Evolutionary conservation across 306 rosid genomes (phyloP), one percentile per base, ranked within the genome.

Genomic region (Malus sieversii): DNA sequence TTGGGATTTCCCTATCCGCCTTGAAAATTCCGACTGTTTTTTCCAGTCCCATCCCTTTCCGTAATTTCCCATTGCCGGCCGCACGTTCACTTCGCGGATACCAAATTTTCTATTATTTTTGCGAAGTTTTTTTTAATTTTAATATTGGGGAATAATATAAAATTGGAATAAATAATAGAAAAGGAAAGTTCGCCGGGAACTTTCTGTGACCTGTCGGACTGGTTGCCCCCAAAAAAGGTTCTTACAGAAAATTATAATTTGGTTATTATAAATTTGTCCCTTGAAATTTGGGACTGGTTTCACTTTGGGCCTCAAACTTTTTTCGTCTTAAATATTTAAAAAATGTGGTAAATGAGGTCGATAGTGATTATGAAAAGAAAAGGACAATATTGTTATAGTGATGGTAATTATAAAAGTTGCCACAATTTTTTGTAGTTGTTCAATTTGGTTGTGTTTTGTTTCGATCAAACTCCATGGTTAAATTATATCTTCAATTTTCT

Each of bases 201-300:
- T 90, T 90, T 88, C 85, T 80, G 83, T 79, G 84, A 70, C 80
- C 81, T 92, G 96, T 88, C 92, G 92, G 91, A 81, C 77, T 86
- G 86, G 89, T 74, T 82, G 82, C 90, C 94, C 90, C 82, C 88
- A 88, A 83, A 87, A 85, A 75, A 85, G 74, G 57, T 15, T 51
- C 66, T 80, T 74, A 70, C 48, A 57, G 40, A 65, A 75, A 53
- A 58, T 52, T 42, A 64, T 32, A 3, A 51, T 45, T 15, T 18
- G 3, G 20, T 40, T 25, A 30, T 30, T 13, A 40, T 40, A 8
- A 40, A 40, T 40, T 40, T 40, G 45, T 40, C 12, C 45, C 11
- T 11, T 9, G 11, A 40, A 9, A 8, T 40, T 40, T 40, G 0
- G 10, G 44, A 2, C 9, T 40, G 44, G 10, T 40, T 40, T 40